Evolutionary conservation across 2,329 filamentous ascomycete genomes (phyloP).

Genomic region (Teratosphaeria gauchensis): DNA sequence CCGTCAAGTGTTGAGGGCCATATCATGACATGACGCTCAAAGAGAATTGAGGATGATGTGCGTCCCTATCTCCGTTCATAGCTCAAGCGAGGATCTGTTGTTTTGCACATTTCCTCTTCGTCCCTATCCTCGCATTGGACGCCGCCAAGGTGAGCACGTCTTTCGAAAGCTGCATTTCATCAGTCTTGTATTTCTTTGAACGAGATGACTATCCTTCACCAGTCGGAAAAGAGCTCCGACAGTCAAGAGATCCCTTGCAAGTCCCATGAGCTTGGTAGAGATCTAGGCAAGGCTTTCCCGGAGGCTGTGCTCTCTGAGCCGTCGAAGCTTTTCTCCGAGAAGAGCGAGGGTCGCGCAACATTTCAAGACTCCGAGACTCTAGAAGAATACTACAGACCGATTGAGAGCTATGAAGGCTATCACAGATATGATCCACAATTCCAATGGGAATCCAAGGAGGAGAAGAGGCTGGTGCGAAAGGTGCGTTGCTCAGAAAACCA

Average conservation of each 20-base stretch:
- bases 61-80: neutral
- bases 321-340: neutral
- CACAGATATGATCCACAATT: constrained; percentile 51
- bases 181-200: neutral
- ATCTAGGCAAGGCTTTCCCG: neutral
- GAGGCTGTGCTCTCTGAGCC: neutral
- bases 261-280: neutral
- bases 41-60: neutral
- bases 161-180: neutral
- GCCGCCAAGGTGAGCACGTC: neutral
- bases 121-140: neutral
- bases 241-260: neutral
- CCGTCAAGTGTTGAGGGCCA: neutral
- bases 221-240: neutral
- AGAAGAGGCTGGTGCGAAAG: constrained; percentile 46
- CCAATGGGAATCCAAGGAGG: constrained; percentile 48
- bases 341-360: constrained; percentile 2
- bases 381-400: constrained; percentile 14
- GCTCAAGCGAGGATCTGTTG: neutral
- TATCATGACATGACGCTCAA: neutral
- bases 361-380: constrained; percentile 3
- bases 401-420: constrained; percentile 43
- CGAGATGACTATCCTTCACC: neutral
- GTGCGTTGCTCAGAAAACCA: constrained; percentile 19
- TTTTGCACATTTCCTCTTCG: neutral